These are phyloP conservation scores for Cercospora sesami DNA, from an alignment of 2,329 filamentous ascomycete species.

Conservation along the genomic window DNA sequence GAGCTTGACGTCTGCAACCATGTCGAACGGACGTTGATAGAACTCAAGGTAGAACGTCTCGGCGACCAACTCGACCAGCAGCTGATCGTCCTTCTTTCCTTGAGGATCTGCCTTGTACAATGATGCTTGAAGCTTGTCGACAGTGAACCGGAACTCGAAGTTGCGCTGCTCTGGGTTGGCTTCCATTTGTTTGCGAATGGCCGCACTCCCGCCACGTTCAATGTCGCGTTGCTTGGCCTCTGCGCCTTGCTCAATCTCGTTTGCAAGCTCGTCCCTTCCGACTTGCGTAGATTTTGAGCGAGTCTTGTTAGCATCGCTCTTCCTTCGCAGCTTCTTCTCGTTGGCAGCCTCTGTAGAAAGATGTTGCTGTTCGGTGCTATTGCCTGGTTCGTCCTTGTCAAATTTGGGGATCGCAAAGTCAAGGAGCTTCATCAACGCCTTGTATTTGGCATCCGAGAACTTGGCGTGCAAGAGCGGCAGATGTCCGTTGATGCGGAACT, in stretches of 20 bases:
- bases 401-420: constrained; percentile 93
- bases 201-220: constrained; percentile 47
- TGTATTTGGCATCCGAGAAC: constrained; percentile 94
- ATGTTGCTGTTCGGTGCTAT: constrained; percentile 37
- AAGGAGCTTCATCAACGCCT: constrained; percentile 91
- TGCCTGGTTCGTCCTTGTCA: constrained; percentile 39
- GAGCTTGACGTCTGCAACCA: constrained; percentile 87
- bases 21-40: constrained; percentile 84
- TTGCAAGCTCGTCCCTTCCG: constrained; percentile 71
- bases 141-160: constrained; percentile 95
- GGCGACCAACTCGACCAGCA: constrained; percentile 88
- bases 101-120: constrained; percentile 84
- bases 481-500: constrained; percentile 86
- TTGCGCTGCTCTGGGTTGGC: constrained; percentile 78
- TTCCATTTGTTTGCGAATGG: constrained; percentile 33
- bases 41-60: constrained; percentile 86
- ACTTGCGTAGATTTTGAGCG: constrained; percentile 72
- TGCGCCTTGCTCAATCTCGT: constrained; percentile 60
- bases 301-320: constrained; percentile 51
- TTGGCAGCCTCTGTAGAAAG: constrained; percentile 29
- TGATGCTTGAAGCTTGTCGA: constrained; percentile 90
- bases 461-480: constrained; percentile 88
- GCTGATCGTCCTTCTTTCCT: constrained; percentile 69
- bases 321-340: constrained; percentile 40
- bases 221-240: constrained; percentile 56